phyloP scores from a whole-genome alignment of 495 filamentous ascomycete genomes.

The Aspergillus biplanus region DNA sequence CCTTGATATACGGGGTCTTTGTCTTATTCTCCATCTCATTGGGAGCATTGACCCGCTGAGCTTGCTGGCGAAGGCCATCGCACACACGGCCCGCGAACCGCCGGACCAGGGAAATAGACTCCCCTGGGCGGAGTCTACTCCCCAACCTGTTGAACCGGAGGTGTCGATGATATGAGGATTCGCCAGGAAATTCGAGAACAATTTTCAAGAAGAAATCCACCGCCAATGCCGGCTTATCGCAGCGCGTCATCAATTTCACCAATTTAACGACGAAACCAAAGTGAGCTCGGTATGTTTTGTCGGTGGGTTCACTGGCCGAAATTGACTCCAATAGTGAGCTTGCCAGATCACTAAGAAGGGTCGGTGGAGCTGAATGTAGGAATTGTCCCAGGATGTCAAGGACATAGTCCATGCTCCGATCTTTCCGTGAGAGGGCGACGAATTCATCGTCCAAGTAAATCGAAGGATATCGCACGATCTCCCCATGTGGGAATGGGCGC shows the following conservation, averaged over 20 bases:
- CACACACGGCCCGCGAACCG: background rate
- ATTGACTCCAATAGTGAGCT: background rate
- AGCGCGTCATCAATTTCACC: background rate
- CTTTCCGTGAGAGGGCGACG: background rate
- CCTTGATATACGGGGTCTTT: constrained; percentile 1
- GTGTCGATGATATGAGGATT: constrained; percentile 4
- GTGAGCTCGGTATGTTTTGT: background rate
- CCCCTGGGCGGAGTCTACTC: background rate
- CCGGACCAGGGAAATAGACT: background rate
- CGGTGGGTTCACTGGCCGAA: background rate
- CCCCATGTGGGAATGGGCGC: background rate
- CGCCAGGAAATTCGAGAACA: background rate
- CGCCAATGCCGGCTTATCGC: background rate
- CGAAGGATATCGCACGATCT: background rate
- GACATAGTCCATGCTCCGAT: background rate
- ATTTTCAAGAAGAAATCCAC: background rate
- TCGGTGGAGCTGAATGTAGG: background rate
- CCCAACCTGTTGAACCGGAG: background rate
- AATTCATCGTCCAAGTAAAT: constrained; percentile 2
- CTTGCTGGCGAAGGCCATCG: background rate
- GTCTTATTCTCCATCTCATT: background rate
- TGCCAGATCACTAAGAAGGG: background rate
- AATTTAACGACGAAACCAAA: background rate
- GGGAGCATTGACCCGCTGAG: background rate
- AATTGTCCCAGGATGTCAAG: background rate